A percentile compares a stretch with the other conserved stretches of the same genome.
Evolutionary conservation across 352 stramenopile genomes (phyloP).

Genomic region (Phytophthora brassicae): DNA sequence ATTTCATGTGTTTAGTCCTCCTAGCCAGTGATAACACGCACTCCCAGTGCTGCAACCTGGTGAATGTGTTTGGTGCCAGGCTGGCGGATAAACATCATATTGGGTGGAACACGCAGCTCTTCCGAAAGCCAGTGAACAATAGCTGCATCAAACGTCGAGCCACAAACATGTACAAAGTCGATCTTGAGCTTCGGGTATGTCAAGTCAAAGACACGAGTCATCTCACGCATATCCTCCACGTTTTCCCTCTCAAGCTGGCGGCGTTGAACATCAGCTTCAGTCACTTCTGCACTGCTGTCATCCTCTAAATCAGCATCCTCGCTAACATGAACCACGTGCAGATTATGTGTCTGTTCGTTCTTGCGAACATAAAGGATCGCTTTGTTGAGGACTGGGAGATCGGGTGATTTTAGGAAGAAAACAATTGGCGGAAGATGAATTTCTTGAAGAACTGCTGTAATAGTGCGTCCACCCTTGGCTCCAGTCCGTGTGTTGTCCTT

Average conservation of each 20-base stretch:
- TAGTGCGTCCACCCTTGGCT: constrained; percentile 66
- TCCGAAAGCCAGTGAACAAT: constrained; percentile 87
- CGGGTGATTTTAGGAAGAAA: constrained; percentile 90
- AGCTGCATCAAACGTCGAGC: constrained; percentile 67
- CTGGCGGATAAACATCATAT: constrained; percentile 95
- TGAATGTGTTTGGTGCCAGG: constrained; percentile 89
- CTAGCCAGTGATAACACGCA: constrained; percentile 87
- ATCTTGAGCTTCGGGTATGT: constrained; percentile 94
- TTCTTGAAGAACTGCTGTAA: constrained; percentile 53
- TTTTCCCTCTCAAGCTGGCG: constrained; percentile 38
- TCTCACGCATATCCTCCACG: constrained; percentile 72
- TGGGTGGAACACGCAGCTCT: constrained; percentile 75
- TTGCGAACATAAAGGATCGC: constrained; percentile 92
- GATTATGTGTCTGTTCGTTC: constrained; percentile 92
- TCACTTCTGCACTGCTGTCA: constrained; percentile 34
- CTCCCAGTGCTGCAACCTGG: constrained; percentile 81
- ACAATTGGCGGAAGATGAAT: constrained; percentile 87
- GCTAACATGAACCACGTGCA: constrained; percentile 89
- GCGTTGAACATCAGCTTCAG: constrained; percentile 37
- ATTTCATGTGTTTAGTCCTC: neutral
- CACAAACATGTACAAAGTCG: constrained; percentile 79
- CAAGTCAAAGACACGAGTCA: constrained; percentile 79
- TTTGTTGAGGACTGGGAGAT: constrained; percentile 92
- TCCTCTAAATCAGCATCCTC: constrained; percentile 34
- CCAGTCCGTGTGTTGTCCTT: constrained; percentile 43